Base-by-base conservation (phyloP, 129 eudicot genomes). In the Pittosporum tobira region DNA sequence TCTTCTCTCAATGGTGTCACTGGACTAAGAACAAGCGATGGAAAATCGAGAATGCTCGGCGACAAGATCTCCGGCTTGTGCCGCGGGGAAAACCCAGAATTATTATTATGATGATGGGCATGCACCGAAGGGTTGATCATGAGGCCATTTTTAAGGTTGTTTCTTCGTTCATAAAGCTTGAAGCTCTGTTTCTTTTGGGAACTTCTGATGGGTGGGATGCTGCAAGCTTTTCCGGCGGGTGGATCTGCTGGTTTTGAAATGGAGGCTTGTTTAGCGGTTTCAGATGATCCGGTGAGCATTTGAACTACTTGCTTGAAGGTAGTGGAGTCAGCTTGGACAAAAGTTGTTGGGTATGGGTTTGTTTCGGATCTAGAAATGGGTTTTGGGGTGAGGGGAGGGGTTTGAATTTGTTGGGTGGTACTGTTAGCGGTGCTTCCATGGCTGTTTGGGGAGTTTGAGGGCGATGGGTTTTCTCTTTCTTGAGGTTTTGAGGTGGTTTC, bases 31-130 rank as follows among this genome's bases (percentile, higher is more conserved):
- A 70, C 80, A 27, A 89, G 76, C 13, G 95, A 62, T 34, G 97
- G 97, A 57, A 89, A 89, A 71, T 89, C 95, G n/a, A 89, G 97
- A 54, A 89, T 71, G 58, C 95, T 85, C 2, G 97, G 97, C 0
- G 97, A 89, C n/a, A 89, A 42, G 38, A 82, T 68, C 74, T 85
- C 97, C 21, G 69, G 79, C 56, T 74, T 69, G 9, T 22, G 22
- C 2, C 84, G 53, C 5, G 79, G 80, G 6, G 88, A 79, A n/a
- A 64, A 72, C 28, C 78, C 75, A 0, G 72, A 51, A 48, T 75
- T 69, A 3, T 72, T 67, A 3, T n/a, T n/a, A n/a, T n/a, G n/a
- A n/a, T n/a, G n/a, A n/a, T 50, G 63, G 18, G 57, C 75, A 19
- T 79, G 78, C 22, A 25, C 46, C 22, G 77, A 57, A 16, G 95